phyloP scores from a whole-genome alignment of 1,284 basidiomycete species.

The Marasmius tenuissimus region DNA sequence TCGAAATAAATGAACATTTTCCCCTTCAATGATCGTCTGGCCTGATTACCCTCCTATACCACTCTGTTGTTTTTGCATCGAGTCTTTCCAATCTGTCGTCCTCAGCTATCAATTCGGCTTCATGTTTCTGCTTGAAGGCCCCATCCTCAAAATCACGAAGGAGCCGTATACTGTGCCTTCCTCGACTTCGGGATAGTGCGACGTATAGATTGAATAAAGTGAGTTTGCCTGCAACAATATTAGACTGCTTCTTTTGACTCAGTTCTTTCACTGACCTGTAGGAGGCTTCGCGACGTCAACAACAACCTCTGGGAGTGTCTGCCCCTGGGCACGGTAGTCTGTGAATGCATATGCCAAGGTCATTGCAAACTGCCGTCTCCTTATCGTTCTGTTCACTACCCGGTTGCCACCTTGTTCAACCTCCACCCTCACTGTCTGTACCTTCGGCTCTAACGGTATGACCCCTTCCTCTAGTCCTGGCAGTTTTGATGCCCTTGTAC shows the following conservation, averaged over 20 bases:
- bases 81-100: too few species aligned
- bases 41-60: too few species aligned
- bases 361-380: slow-evolving; percentile 22
- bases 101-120: slow-evolving; percentile 10
- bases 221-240: too few species aligned
- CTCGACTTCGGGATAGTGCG: slow-evolving; percentile 23
- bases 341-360: slow-evolving; percentile 32
- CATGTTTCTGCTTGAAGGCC: slow-evolving; percentile 1
- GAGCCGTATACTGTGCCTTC: slow-evolving; percentile 21
- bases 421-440: neutral
- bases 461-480: slow-evolving; percentile 24
- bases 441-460: slow-evolving; percentile 23
- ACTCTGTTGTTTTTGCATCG: too few species aligned
- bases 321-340: slow-evolving; percentile 33
- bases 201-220: slow-evolving; percentile 29
- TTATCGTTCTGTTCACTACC: slow-evolving; percentile 14
- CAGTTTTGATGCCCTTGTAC: slow-evolving; percentile 22
- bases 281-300: slow-evolving; percentile 30
- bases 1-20: too few species aligned
- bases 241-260: too few species aligned
- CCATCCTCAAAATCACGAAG: slow-evolving; percentile 24
- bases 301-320: slow-evolving; percentile 26
- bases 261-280: too few species aligned
- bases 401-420: neutral
- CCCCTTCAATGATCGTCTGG: too few species aligned